Evolutionary conservation across 163 green algal species (phyloP).

Genomic region (Scenedesmus sp.): DNA sequence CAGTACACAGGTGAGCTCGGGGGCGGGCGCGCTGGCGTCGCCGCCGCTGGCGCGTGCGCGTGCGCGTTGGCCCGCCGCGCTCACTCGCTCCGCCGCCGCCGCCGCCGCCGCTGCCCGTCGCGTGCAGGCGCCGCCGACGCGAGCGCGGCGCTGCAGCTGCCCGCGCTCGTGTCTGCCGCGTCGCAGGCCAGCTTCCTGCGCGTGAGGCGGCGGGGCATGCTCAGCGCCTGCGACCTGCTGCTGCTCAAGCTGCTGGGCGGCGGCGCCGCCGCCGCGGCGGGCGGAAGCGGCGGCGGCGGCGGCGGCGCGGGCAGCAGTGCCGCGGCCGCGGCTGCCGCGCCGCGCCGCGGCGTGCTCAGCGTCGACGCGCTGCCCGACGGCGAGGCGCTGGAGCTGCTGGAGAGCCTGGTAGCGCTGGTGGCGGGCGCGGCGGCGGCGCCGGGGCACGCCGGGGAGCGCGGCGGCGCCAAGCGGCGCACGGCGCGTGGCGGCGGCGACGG

Average conservation of each 20-base stretch:
- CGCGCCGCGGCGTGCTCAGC: neutral
- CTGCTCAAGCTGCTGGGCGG: constrained; percentile 38
- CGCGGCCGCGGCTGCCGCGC: too few species aligned
- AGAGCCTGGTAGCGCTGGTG: constrained; percentile 7
- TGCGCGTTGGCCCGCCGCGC: too few species aligned
- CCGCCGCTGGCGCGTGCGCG: too few species aligned
- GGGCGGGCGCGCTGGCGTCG: neutral
- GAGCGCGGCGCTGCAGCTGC: constrained; percentile 29
- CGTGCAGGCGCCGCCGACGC: constrained; percentile 5
- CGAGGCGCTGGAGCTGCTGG: constrained; percentile 20
- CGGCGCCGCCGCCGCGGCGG: constrained; percentile 15
- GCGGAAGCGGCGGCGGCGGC: neutral
- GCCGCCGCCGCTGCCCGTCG: neutral
- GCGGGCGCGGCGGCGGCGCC: neutral
- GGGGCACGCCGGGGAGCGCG: neutral
- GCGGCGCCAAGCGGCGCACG: neutral
- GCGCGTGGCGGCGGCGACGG: too few species aligned
- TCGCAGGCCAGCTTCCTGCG: constrained; percentile 24
- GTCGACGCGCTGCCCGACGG: neutral
- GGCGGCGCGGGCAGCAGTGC: too few species aligned
- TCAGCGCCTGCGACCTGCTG: constrained; percentile 24
- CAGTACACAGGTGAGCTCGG: constrained; percentile 18
- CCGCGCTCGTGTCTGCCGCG: constrained; percentile 18
- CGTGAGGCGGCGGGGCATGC: constrained; percentile 6
- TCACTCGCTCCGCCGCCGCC: too few species aligned